Evolutionary conservation across 129 eudicot species (phyloP), one percentile per base, ranked within the genome.

Genomic region (Daucus carota): DNA sequence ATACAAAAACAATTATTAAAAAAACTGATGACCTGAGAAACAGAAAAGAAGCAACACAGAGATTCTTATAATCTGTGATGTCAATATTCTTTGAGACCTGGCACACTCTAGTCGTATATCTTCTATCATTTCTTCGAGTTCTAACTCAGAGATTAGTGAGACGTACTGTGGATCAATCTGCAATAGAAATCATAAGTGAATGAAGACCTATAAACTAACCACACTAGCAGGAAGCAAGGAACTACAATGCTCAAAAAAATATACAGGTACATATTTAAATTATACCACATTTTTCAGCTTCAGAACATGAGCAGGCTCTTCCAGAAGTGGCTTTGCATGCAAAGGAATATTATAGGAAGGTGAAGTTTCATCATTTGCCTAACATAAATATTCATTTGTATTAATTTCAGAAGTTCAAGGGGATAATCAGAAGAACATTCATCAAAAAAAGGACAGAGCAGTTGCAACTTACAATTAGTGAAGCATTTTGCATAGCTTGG

Each of bases 31-130:
- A 75, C 67, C 24, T 57, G 47, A 70, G 66, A 57, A 32, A 47
- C 22, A 59, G 73, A 73, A 20, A 63, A 13, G 54, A 38, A 20
- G 38, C 22, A 73, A 66, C 57, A 22, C 62, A 24, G 17, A 15
- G 45, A 44, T 17, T 22, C 5, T 17, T 42, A 43, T 5, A 42
- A 72, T 63, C 70, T 15, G 12, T 29, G 17, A 46, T 78, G 73
- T 33, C 22, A 29, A 67, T 20, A 40, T 43, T 33, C 24, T 42
- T 20, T 36, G 42, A 44, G 20, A 94, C 99, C 99, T 95, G 88
- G 91, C 83, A 84, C 99, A 89, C 83, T 95, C 99, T 52, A 91
- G 80, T 73, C 90, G 89, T 75, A 90, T 80, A 80, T 95, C 99
- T 81, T 95, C 97, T 54, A 91, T 69, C 36, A 89, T 74, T 77